Evolutionary conservation across 2,329 filamentous ascomycete genomes (phyloP).

Genomic region (Dactylellina leptospora): DNA sequence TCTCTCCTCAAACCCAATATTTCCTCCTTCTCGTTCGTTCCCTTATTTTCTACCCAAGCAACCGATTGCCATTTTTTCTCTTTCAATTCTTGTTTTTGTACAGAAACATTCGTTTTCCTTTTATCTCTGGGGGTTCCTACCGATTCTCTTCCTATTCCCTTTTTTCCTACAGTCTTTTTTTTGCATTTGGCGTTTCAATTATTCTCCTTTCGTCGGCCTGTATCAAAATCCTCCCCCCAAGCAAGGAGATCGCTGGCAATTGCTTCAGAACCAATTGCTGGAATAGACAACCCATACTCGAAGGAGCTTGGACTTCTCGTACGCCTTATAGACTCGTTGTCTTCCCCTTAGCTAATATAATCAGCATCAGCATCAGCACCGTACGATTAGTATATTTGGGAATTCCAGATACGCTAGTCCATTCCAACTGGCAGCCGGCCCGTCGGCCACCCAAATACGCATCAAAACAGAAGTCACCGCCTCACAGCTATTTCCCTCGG

Average conservation of each 20-base stretch:
- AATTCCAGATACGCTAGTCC: not conserved
- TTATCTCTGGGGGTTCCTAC: not conserved
- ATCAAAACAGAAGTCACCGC: slow-evolving; percentile 52
- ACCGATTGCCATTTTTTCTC: slow-evolving; percentile 22
- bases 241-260: not conserved
- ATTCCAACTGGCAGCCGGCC: slow-evolving; percentile 5
- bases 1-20: slow-evolving; percentile 22
- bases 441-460: slow-evolving; percentile 26
- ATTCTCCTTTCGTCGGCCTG: slow-evolving; percentile 22
- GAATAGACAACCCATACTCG: slow-evolving; percentile 23
- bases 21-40: slow-evolving; percentile 32
- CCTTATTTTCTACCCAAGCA: slow-evolving; percentile 42
- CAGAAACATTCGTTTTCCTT: slow-evolving; percentile 49
- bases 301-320: slow-evolving; percentile 35
- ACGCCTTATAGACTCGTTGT: slow-evolving; percentile 1
- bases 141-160: slow-evolving; percentile 28
- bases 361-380: not conserved
- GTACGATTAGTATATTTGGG: too few relatives aligned
- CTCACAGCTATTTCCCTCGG: slow-evolving; percentile 26
- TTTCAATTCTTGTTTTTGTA: slow-evolving; percentile 47
- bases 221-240: slow-evolving; percentile 19
- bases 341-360: not conserved
- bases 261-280: slow-evolving; percentile 24
- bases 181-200: slow-evolving; percentile 49
- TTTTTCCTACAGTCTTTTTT: slow-evolving; percentile 5